A percentile compares a stretch with the other conserved stretches of the same genome.
Conservation (phyloP, 2,329 filamentous ascomycete genomes). For the Microthyrium microscopicum region DNA sequence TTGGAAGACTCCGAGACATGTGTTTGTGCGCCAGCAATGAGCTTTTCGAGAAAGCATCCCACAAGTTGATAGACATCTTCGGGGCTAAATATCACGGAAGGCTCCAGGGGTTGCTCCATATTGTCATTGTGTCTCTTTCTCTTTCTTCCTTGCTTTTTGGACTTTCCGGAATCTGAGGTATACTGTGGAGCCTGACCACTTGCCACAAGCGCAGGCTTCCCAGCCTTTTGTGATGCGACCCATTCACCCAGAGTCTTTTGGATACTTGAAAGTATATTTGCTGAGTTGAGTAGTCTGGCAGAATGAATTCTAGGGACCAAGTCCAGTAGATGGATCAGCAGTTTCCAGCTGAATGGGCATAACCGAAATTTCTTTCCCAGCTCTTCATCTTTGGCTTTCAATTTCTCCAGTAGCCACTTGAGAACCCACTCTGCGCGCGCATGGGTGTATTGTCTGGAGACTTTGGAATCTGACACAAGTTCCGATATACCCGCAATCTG, state of each 20-base stretch:
- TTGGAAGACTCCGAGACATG: background rate
- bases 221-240: background rate
- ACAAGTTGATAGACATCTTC: no score
- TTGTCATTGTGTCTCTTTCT: constrained; percentile 1
- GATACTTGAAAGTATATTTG: constrained; percentile 49
- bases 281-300: constrained; percentile 54
- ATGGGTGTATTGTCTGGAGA: constrained; percentile 13
- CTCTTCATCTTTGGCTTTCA: constrained; percentile 26
- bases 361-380: constrained; percentile 22
- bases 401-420: constrained; percentile 47
- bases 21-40: background rate
- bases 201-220: no score
- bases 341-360: constrained; percentile 34
- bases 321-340: constrained; percentile 43
- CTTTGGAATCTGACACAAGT: constrained; percentile 7
- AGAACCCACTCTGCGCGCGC: constrained; percentile 46
- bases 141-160: no score
- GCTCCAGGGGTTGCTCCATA: no score
- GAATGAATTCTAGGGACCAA: constrained; percentile 53
- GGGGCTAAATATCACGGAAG: no score
- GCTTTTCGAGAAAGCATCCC: no score
- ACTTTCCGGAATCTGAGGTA: no score
- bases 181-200: no score
- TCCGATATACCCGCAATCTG: constrained; percentile 22
- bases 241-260: constrained; percentile 47